phyloP scores from a whole-genome alignment of 177 flowering plant species.

The Telopea speciosissima region DNA sequence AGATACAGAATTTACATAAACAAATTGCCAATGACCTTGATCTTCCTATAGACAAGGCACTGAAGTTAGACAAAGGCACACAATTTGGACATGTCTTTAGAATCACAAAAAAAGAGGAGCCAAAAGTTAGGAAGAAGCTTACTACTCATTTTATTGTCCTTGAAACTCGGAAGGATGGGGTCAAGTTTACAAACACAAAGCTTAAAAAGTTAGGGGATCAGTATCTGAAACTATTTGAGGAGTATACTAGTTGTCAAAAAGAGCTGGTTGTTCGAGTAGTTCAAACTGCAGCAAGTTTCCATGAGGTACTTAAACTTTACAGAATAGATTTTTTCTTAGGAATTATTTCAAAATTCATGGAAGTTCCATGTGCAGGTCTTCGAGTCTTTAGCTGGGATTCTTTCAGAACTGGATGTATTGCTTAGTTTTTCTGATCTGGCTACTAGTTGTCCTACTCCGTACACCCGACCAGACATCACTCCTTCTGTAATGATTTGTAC shows the following conservation, averaged over 20 bases:
- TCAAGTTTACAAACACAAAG: constrained; percentile 89
- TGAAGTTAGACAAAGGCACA: constrained; percentile 87
- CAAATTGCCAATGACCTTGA: constrained; percentile 84
- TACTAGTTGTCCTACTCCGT: constrained; percentile 73
- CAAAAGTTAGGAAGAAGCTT: constrained; percentile 85
- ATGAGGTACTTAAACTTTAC: constrained; percentile 54
- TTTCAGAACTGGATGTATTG: constrained; percentile 93
- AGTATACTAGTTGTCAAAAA: constrained; percentile 78
- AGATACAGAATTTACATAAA: constrained; percentile 71
- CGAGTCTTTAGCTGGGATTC: constrained; percentile 56
- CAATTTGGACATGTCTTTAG: constrained; percentile 97
- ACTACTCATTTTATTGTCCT: constrained; percentile 72
- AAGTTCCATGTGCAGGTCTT: constrained; percentile 61
- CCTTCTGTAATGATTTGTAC: constrained; percentile 49
- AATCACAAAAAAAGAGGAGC: constrained; percentile 98
- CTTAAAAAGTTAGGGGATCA: constrained; percentile 85
- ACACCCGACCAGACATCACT: constrained; percentile 80
- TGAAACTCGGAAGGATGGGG: constrained; percentile 96
- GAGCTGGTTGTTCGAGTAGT: constrained; percentile 76
- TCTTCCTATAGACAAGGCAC: constrained; percentile 71
- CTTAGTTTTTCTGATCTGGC: constrained; percentile 97
- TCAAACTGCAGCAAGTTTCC: constrained; percentile 72
- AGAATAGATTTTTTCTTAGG: not conserved
- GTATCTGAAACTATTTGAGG: constrained; percentile 75
- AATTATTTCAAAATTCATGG: constrained; percentile 6